Evolutionary conservation across 352 stramenopile species (phyloP).

Genomic region (Phytophthora sansomeana): DNA sequence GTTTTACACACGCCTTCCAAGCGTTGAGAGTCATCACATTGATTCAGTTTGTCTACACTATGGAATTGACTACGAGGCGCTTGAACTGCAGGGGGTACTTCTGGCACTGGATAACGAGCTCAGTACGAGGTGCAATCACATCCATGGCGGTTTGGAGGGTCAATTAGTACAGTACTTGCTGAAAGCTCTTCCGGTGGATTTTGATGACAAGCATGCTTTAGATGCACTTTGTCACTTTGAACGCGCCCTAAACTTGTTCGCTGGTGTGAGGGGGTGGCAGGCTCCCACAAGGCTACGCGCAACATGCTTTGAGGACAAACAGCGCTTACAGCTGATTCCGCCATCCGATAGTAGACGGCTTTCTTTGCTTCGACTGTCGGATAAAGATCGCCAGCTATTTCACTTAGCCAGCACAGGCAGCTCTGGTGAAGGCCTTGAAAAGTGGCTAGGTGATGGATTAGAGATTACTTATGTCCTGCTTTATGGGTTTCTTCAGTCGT

Average conservation of each 20-base stretch:
- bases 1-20: slow-evolving; percentile 12
- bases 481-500: slow-evolving; percentile 28
- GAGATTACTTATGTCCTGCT: slow-evolving; percentile 30
- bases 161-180: slow-evolving; percentile 27
- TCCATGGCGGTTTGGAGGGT: slow-evolving; percentile 18
- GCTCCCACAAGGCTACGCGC: slow-evolving; percentile 11
- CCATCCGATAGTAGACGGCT: slow-evolving; percentile 27
- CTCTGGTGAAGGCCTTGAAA: slow-evolving; percentile 14
- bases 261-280: slow-evolving; percentile 26
- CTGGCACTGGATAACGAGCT: slow-evolving; percentile 28
- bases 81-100: slow-evolving; percentile 21
- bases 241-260: slow-evolving; percentile 26
- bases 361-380: slow-evolving; percentile 23
- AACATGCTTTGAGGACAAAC: slow-evolving; percentile 21
- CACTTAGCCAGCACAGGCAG: slow-evolving; percentile 8
- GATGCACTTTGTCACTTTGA: slow-evolving; percentile 24
- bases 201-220: neutral
- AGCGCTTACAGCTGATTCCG: slow-evolving; percentile 26
- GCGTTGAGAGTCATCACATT: slow-evolving; percentile 11
- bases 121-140: slow-evolving; percentile 17
- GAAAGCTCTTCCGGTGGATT: slow-evolving; percentile 18
- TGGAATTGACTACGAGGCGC: slow-evolving; percentile 11
- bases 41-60: slow-evolving; percentile 15
- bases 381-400: slow-evolving; percentile 30
- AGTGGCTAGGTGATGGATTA: slow-evolving; percentile 27